These are phyloP conservation scores for Dactylis glomerata DNA, from an alignment of 176 grass and related monocot genomes.

Conservation along the genomic window DNA sequence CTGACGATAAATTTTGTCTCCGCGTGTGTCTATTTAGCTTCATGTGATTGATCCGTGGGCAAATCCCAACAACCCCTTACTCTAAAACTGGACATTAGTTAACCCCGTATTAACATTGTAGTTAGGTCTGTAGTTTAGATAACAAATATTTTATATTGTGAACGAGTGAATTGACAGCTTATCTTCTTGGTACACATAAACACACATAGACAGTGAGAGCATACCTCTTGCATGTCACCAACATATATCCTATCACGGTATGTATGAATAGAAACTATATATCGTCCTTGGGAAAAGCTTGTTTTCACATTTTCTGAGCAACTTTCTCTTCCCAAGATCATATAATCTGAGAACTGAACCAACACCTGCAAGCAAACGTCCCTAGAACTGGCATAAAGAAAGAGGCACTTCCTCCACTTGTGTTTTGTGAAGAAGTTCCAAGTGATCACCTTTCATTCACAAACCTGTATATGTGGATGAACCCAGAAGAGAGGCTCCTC, in stretches of 20 bases:
- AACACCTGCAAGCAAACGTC: slow-evolving; percentile 85
- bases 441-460: slow-evolving; percentile 84
- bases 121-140: background rate
- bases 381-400: slow-evolving; percentile 86
- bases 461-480: slow-evolving; percentile 99
- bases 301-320: slow-evolving; percentile 97
- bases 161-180: background rate
- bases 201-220: background rate
- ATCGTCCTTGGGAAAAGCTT: slow-evolving; percentile 85
- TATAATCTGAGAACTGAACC: slow-evolving; percentile 89
- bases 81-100: background rate
- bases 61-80: background rate
- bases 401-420: slow-evolving; percentile 95
- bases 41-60: too few species aligned
- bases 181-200: background rate
- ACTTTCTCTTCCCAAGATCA: slow-evolving; percentile 86
- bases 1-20: too few species aligned
- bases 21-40: too few species aligned
- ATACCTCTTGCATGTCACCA: slow-evolving; percentile 97
- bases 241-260: slow-evolving; percentile 98
- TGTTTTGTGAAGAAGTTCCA: slow-evolving; percentile 97
- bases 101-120: background rate
- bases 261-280: slow-evolving; percentile 89
- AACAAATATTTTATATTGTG: background rate
- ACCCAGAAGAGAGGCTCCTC: slow-evolving; percentile 69